A percentile compares a stretch with the other conserved stretches of the same genome.
Evolutionary conservation across 345 rosid genomes (phyloP).

Genomic region (Murraya paniculata): DNA sequence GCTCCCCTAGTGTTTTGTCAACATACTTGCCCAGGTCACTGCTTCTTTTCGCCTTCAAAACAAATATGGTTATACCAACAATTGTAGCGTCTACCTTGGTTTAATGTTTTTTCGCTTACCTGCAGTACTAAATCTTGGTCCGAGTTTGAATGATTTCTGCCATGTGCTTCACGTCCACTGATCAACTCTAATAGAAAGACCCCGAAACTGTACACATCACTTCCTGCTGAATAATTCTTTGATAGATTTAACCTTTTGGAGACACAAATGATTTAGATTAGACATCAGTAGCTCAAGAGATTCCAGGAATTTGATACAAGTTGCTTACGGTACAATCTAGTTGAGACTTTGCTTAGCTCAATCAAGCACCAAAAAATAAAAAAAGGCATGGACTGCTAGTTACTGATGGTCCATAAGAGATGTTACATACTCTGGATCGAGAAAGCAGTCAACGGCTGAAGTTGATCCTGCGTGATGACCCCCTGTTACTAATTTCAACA

Average conservation of each 20-base stretch:
- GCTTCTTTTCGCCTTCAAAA: slow-evolving; percentile 25
- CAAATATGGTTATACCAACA: not conserved
- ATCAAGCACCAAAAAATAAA: not conserved
- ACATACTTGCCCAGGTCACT: slow-evolving; percentile 8
- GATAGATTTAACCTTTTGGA: slow-evolving; percentile 26
- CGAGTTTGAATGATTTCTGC: slow-evolving; percentile 9
- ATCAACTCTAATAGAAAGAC: slow-evolving; percentile 42
- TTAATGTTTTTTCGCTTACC: slow-evolving; percentile 19
- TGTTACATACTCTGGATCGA: slow-evolving; percentile 45
- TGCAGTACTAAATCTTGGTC: slow-evolving; percentile 24
- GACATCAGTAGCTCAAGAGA: not conserved
- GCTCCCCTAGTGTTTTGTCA: slow-evolving; percentile 25
- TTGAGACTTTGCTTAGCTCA: not conserved
- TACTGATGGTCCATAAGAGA: not conserved
- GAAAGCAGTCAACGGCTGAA: slow-evolving; percentile 40
- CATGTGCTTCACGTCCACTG: slow-evolving; percentile 35
- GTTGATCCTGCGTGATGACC: slow-evolving; percentile 31
- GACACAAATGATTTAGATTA: not conserved
- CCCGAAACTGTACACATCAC: slow-evolving; percentile 47
- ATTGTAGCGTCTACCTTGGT: not conserved
- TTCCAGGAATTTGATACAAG: not conserved
- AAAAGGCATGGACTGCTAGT: not conserved
- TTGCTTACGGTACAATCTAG: not conserved
- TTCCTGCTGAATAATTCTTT: slow-evolving; percentile 21
- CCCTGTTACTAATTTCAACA: slow-evolving; percentile 24